Percentiles rank a stretch among this genome's conserved stretches.
These are phyloP conservation scores for Manihot esculenta DNA, from an alignment of 441 rosid genomes.

Conservation along the genomic window DNA sequence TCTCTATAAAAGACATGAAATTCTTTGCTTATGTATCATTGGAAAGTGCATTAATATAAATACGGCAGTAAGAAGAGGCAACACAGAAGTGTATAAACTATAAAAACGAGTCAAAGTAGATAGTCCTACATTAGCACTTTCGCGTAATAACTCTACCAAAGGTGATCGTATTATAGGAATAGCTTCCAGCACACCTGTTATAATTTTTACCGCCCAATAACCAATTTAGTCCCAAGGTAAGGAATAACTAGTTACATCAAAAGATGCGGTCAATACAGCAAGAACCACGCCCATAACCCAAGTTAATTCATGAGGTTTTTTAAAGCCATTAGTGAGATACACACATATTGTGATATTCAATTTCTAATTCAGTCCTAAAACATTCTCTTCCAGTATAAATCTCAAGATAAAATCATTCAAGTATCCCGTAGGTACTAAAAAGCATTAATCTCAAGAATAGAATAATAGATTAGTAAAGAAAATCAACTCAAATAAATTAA, in stretches of 20 bases:
- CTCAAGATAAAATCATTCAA: too few relatives aligned
- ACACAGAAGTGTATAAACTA: background rate
- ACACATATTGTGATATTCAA: too few relatives aligned
- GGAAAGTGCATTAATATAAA: too few relatives aligned
- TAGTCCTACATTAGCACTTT: slow-evolving; percentile 3
- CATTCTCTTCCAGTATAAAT: too few relatives aligned
- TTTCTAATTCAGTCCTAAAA: too few relatives aligned
- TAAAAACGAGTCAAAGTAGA: background rate
- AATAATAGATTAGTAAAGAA: too few relatives aligned
- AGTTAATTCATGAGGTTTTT: background rate
- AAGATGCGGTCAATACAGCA: background rate
- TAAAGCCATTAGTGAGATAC: slow-evolving; percentile 4
- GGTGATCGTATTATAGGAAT: background rate
- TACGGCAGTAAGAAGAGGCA: background rate
- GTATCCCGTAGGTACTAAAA: too few relatives aligned
- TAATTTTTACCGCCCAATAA: background rate
- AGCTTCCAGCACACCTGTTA: too few relatives aligned
- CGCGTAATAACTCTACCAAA: slow-evolving; percentile 10
- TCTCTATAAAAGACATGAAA: too few relatives aligned
- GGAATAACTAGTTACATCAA: background rate
- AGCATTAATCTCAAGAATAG: too few relatives aligned
- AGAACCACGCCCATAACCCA: background rate
- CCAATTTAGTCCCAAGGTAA: slow-evolving; percentile 1
- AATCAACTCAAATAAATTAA: too few relatives aligned
- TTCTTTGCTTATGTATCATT: too few relatives aligned